Evolutionary conservation across 2,329 filamentous ascomycete genomes (phyloP), one percentile per base, ranked within the genome.

Genomic region (Cladosporium halotolerans): DNA sequence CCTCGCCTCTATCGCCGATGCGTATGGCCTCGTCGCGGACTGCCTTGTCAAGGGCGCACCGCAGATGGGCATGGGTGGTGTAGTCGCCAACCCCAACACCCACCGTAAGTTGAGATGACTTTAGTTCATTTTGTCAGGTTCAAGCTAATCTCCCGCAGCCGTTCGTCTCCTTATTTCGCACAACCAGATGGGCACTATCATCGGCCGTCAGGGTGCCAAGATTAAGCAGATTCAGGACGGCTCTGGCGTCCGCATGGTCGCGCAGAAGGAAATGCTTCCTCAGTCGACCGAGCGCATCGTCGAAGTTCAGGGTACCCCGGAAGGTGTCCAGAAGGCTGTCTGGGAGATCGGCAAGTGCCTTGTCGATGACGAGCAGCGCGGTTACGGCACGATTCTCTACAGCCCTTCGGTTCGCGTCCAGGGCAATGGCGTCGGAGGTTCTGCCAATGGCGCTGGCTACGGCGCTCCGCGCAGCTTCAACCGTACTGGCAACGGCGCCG

Each of bases 181-280:
- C 78, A 97, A 97, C 72, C 93, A 99, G 75, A 99, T 99, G 93
- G 93, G 93, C 58, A 99, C 93, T 66, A 96, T 99, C 75, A 99
- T 99, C 68, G 93, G 93, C 65, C 85, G 90, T 61, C 88, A 95
- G 71, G 93, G 93, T 55, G 80, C 96, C 62, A 99, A 97, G 79
- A 99, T 99, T 79, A 99, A 99, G 81, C 89, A 96, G 71, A 99
- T 99, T 63, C 93, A 99, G 72, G 93, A 99, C 71, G 85, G 84
- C 31, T 97, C 93, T 4, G 91, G 91, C 60, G 93, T 97, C 55
- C 91, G 93, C 68, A 99, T 99, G 93, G 91, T 99, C 45, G 93
- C 93, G 39, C 93, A 99, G 73, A 99, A 99, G 76, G 93, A 99
- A 68, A 99, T 99, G 93, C 84, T 99, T 7, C 93, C 93, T 34